Base-by-base conservation (phyloP, 2,329 filamentous ascomycete species). In the Penicillium frequentans region DNA sequence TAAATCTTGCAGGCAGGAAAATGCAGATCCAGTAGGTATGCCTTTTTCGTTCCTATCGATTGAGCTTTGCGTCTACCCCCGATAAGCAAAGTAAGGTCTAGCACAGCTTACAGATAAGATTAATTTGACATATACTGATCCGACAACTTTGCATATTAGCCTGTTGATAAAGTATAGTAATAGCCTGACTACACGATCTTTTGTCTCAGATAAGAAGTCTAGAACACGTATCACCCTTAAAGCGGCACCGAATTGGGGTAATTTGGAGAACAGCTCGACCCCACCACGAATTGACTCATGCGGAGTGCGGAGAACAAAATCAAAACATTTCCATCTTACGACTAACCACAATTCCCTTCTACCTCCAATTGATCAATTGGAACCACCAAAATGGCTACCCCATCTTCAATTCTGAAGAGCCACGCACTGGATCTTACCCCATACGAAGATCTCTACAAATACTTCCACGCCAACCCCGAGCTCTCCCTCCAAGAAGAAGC, bases 391-490 rank as follows among this genome's bases (percentile, higher is more conserved):
- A 73, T 81, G 70, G 21, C 64, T 24, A 57, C 9, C 13, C 48
- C 67, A 26, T 70, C 69, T 13, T 55, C 61, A 5, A 59, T 69
- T 1, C 16, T 73, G 2, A 58, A 57, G 24, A 14, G 21, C 2
- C 54, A 39, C 0, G 51, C 64, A 1, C 7, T 73, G 7, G 69
- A 79, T 49, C 66, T 83, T 3, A 50, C 63, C 4, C 68, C 70
- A 1, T 85, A 84, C 63, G 80, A 86, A 71, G 69, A 70, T 2
- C 71, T 84, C 4, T 88, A 87, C 76, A 85, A 81, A 61, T 70
- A 85, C 64, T 79, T 87, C 53, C 85, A 88, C 65, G 69, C 76
- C 13, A 72, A 86, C 61, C 85, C 86, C 0, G 85, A 86, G 52
- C 79, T 88, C 27, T 86, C 84, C 0, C 76, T 78, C 2, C 83